Evolutionary conservation across 192 early-diverging fungal genomes (phyloP).

Genomic region (Dissophora ornata): DNA sequence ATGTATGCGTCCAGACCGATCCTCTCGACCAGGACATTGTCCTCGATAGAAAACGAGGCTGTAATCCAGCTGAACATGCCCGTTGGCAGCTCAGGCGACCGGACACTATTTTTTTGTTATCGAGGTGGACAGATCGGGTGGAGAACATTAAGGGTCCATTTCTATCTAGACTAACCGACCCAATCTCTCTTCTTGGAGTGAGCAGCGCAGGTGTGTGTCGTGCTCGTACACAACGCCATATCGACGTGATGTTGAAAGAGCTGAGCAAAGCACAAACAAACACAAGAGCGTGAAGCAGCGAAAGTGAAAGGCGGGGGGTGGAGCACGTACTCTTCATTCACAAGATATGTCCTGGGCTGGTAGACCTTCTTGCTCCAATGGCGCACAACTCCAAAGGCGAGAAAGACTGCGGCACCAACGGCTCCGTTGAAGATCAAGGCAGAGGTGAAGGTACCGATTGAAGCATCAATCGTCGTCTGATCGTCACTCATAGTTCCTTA

Average conservation of each 20-base stretch:
- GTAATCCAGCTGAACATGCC: slow-evolving; percentile 72
- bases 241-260: too few species aligned
- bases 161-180: too few species aligned
- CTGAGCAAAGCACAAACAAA: too few species aligned
- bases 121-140: too few species aligned
- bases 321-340: slow-evolving; percentile 60
- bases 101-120: slow-evolving; percentile 59
- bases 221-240: too few species aligned
- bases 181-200: too few species aligned
- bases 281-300: background rate
- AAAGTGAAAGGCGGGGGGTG: background rate
- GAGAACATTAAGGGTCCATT: too few species aligned
- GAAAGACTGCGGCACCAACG: slow-evolving; percentile 63
- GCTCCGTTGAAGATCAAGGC: slow-evolving; percentile 78
- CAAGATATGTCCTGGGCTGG: slow-evolving; percentile 73
- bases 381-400: slow-evolving; percentile 74
- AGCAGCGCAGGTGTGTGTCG: too few species aligned
- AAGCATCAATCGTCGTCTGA: slow-evolving; percentile 53
- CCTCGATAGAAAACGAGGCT: slow-evolving; percentile 58
- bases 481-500: background rate
- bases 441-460: slow-evolving; percentile 73
- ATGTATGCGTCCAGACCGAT: slow-evolving; percentile 84
- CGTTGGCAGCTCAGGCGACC: slow-evolving; percentile 61
- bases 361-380: slow-evolving; percentile 71
- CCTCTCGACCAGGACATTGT: slow-evolving; percentile 63